phyloP scores from a whole-genome alignment of 768 basidiomycete genomes.

The Lactarius indigo region DNA sequence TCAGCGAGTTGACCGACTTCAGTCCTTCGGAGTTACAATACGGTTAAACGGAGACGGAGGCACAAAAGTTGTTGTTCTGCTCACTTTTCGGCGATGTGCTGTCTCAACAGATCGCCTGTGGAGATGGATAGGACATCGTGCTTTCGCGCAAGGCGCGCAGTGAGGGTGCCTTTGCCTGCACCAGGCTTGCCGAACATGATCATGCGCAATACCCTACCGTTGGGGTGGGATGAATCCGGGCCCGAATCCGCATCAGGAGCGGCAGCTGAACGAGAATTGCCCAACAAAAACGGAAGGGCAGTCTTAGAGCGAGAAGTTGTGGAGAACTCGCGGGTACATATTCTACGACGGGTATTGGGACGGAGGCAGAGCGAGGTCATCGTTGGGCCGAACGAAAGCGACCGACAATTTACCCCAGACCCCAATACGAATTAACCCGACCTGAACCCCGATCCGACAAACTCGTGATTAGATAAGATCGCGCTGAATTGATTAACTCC shows the following conservation, averaged over 20 bases:
- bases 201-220: conserved; percentile 48
- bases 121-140: conserved; percentile 77
- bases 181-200: conserved; percentile 82
- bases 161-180: conserved; percentile 82
- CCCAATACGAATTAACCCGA: not conserved
- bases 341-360: conserved; percentile 20
- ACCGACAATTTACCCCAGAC: not conserved
- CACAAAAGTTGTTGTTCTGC: conserved; percentile 22
- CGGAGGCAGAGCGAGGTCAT: conserved; percentile 21
- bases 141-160: conserved; percentile 69
- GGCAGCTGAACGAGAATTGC: conserved; percentile 19
- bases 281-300: conserved; percentile 47
- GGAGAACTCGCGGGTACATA: conserved; percentile 31
- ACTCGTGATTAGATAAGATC: conserved; percentile 27
- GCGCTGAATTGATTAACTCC: conserved; percentile 59
- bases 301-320: conserved; percentile 35
- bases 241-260: conserved; percentile 16
- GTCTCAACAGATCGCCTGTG: conserved; percentile 81
- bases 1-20: conserved; percentile 72
- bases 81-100: conserved; percentile 70
- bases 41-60: not conserved
- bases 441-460: not conserved
- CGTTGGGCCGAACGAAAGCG: not conserved
- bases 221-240: conserved; percentile 18
- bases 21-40: conserved; percentile 40